Evolutionary conservation across 345 rosid genomes (phyloP).

Genomic region (Ailanthus altissimus): DNA sequence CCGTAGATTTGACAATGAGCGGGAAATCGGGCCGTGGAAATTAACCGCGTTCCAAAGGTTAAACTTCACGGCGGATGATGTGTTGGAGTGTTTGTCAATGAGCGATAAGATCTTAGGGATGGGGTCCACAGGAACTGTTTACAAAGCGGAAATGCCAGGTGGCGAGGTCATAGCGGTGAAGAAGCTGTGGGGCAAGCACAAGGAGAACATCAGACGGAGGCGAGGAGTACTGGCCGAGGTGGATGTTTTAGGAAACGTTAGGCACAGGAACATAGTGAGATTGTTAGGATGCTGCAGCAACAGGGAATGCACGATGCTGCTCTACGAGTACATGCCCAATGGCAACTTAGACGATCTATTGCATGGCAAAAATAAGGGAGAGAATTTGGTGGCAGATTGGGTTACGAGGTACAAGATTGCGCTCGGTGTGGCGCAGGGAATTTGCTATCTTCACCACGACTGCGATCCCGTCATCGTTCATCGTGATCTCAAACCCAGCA

Average conservation of each 20-base stretch:
- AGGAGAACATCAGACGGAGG: constrained; percentile 68
- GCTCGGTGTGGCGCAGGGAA: constrained; percentile 97
- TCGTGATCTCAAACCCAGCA: constrained; percentile 93
- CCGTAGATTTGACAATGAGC: constrained; percentile 37
- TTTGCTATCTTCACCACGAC: constrained; percentile 97
- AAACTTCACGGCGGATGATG: constrained; percentile 88
- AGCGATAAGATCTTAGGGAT: constrained; percentile 84
- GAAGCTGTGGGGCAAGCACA: constrained; percentile 88
- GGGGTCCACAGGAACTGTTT: constrained; percentile 95
- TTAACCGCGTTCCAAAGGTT: constrained; percentile 87
- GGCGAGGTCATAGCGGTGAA: constrained; percentile 97
- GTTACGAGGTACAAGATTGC: constrained; percentile 78
- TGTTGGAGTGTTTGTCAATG: constrained; percentile 68
- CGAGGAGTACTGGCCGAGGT: constrained; percentile 91
- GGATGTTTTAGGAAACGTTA: constrained; percentile 83
- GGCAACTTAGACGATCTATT: constrained; percentile 82
- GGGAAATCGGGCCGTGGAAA: constrained; percentile 84
- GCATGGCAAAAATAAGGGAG: constrained; percentile 74
- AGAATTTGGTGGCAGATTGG: constrained; percentile 79
- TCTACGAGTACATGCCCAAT: constrained; percentile 95
- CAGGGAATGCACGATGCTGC: constrained; percentile 86
- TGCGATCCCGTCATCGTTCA: constrained; percentile 97
- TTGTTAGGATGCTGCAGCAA: constrained; percentile 88
- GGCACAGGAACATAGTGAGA: constrained; percentile 92
- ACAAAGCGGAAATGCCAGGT: constrained; percentile 90